Base-by-base conservation (phyloP, 148 eudicot genomes). In the Dysphania ambrosioides region DNA sequence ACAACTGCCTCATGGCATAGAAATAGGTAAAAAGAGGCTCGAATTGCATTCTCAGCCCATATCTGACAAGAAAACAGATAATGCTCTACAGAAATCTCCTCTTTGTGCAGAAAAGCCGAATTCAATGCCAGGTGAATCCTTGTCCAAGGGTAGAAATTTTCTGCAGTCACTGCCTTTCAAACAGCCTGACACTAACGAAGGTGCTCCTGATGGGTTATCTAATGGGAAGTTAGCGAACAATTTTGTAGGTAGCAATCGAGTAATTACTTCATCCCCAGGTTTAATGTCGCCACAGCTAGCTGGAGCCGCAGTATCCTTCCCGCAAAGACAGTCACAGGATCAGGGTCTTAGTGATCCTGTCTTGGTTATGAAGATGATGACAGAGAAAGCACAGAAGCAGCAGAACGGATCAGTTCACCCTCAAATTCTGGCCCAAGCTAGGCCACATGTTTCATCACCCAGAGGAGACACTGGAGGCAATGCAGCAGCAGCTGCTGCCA, bases 281-380 rank as follows among this genome's bases (percentile, higher is more conserved):
- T 61, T 53, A 73, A 69, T 27, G 64, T 76, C 82, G 2, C 76
- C 68, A 44, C 85, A 81, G 23, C 62, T 65, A 68, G 59, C 57
- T 8, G 79, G 80, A 71, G 27, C 81, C 27, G 74, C 79, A 32
- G 60, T 63, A 38, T 79, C 70, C 74, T 78, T 86, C 66, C 70
- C 82, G 42, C 84, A 65, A 66, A 88, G 83, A 78, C 92, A 16
- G 53, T 47, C 53, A 47, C 53, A 78, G 44, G 88, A 83, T 38
- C 79, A 89, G 85, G 91, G 83, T 77, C 88, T 91, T 32, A 86
- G 85, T 73, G 98, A 94, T 76, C 98, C 97, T 12, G 97, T 91
- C 34, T 91, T 87, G 74, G 84, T 90, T 59, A 91, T 94, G 97
- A 91, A 87, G 81, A 87, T 84, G 84, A 71, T 92, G 63, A 71